These are phyloP conservation scores for Hypoxylon intermedium DNA, from an alignment of 495 filamentous ascomycete species.

Conservation along the genomic window DNA sequence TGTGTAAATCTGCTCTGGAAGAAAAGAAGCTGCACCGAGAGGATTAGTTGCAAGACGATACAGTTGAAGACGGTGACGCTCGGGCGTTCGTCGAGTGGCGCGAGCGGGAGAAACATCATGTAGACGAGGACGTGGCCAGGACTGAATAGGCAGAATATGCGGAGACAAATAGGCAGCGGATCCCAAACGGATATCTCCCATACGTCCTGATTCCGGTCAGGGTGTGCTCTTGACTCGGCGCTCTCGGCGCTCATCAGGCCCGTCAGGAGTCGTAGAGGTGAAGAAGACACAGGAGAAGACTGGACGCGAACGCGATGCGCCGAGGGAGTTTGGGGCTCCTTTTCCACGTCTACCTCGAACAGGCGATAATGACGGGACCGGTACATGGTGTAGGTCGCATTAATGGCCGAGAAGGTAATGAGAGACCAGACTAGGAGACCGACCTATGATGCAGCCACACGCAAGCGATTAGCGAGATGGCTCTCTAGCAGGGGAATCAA, in stretches of 20 bases:
- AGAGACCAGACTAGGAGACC: conserved; percentile 73
- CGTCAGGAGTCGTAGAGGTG: conserved; percentile 78
- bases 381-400: conserved; percentile 83
- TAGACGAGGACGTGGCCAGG: conserved; percentile 91
- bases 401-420: conserved; percentile 67
- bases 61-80: conserved; percentile 85
- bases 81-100: conserved; percentile 74
- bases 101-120: conserved; percentile 81
- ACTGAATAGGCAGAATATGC: conserved; percentile 88
- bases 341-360: conserved; percentile 84
- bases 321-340: conserved; percentile 77
- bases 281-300: conserved; percentile 78
- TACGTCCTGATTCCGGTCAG: conserved; percentile 83
- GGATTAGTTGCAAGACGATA: conserved; percentile 69
- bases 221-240: conserved; percentile 80
- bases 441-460: conserved; percentile 56
- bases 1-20: conserved; percentile 76
- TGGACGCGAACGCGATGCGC: conserved; percentile 90
- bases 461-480: conserved; percentile 10
- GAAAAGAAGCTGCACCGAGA: conserved; percentile 78
- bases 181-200: conserved; percentile 97
- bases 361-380: conserved; percentile 87
- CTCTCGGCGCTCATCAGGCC: conserved; percentile 64
- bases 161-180: conserved; percentile 80
- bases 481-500: not conserved